These are phyloP conservation scores for Zea mays DNA, from an alignment of 176 grass and related monocot species.

Conservation along the genomic window DNA sequence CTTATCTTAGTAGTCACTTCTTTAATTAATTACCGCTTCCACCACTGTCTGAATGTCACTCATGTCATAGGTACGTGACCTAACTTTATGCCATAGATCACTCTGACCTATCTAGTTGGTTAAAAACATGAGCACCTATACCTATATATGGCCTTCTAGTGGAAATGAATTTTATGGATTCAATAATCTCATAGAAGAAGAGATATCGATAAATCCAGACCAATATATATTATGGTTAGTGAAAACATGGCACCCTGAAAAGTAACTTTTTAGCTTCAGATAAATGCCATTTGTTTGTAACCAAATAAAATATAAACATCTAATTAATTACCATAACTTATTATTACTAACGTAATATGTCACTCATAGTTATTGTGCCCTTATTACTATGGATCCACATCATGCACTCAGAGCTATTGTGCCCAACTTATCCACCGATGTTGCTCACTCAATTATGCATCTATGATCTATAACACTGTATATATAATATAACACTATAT, in stretches of 20 bases:
- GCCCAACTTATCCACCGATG: background rate
- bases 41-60: no score
- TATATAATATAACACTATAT: no score
- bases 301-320: no score
- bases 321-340: no score
- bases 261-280: background rate
- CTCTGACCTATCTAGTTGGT: background rate
- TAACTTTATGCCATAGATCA: background rate
- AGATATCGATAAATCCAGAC: background rate
- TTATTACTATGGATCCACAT: background rate
- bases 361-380: background rate
- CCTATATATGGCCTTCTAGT: background rate
- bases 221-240: background rate
- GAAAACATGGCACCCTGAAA: background rate
- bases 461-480: no score
- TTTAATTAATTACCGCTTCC: no score
- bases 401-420: background rate
- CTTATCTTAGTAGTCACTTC: no score
- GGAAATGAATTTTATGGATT: background rate
- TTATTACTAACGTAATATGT: background rate
- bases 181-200: background rate
- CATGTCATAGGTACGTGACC: no score
- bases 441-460: background rate
- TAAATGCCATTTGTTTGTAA: background rate
- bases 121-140: background rate